Conservation (phyloP, 2,329 filamentous ascomycete genomes). For the Daldinia sp. region DNA sequence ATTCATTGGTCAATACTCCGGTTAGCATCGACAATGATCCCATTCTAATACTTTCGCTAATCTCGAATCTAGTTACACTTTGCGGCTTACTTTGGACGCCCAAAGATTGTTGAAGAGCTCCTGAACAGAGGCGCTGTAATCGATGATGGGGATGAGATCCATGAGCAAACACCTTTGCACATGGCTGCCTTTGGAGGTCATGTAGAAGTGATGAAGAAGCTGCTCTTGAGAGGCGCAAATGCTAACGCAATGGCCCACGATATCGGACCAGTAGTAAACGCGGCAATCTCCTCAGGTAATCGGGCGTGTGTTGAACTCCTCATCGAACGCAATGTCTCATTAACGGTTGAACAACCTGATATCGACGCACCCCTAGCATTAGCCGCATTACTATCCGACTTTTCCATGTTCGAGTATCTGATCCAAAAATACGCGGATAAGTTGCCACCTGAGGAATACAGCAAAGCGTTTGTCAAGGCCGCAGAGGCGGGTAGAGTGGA, state of each 20-base stretch:
- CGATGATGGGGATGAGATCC: conserved; percentile 52
- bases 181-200: conserved; percentile 56
- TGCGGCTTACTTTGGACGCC: conserved; percentile 50
- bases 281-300: conserved; percentile 58
- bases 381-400: conserved; percentile 55
- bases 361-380: conserved; percentile 54
- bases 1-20: conserved; percentile 52
- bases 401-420: conserved; percentile 58
- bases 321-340: conserved; percentile 54
- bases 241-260: conserved; percentile 51
- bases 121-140: conserved; percentile 52
- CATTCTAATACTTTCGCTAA: conserved; percentile 9
- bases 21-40: conserved; percentile 43
- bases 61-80: conserved; percentile 48
- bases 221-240: conserved; percentile 55
- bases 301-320: conserved; percentile 56
- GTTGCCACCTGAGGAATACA: conserved; percentile 55
- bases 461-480: conserved; percentile 55
- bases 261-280: conserved; percentile 55
- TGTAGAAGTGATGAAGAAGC: conserved; percentile 56
- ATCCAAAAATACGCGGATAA: conserved; percentile 56
- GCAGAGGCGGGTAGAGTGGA: conserved; percentile 56
- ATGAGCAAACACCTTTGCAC: conserved; percentile 54
- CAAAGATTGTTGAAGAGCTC: conserved; percentile 55
- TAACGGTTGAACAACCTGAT: conserved; percentile 50